These are phyloP conservation scores for Crataegus laevigata DNA, from an alignment of 306 rosid genomes.

Conservation along the genomic window DNA sequence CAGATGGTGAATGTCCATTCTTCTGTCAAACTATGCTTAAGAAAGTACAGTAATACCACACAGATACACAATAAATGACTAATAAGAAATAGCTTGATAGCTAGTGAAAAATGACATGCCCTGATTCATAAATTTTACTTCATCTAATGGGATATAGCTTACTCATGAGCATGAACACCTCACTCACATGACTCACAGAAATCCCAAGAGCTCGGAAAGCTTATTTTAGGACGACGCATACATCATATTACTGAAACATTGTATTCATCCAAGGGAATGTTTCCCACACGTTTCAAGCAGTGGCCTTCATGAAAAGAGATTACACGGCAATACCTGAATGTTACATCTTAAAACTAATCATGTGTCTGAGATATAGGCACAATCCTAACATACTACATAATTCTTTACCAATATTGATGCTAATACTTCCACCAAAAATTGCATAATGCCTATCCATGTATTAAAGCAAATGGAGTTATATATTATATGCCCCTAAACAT, in stretches of 20 bases:
- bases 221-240: not conserved
- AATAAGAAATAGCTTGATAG: not conserved
- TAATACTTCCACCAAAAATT: not conserved
- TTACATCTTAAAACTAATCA: not conserved
- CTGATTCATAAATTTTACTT: not conserved
- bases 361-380: not conserved
- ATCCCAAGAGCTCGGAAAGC: not conserved
- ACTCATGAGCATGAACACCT: not conserved
- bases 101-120: not conserved
- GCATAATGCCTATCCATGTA: not conserved
- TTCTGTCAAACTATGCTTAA: not conserved
- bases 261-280: not conserved
- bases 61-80: not conserved
- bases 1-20: not conserved
- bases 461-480: not conserved
- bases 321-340: not conserved
- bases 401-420: not conserved
- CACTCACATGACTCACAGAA: not conserved
- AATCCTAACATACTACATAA: not conserved
- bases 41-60: not conserved
- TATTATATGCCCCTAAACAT: not conserved
- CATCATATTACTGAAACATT: not conserved
- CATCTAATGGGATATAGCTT: not conserved
- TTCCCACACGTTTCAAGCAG: not conserved
- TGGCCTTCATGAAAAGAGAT: not conserved